Evolutionary conservation across 2,329 filamentous ascomycete species (phyloP), one percentile per base, ranked within the genome.

Genomic region (Diaporthe sp.): DNA sequence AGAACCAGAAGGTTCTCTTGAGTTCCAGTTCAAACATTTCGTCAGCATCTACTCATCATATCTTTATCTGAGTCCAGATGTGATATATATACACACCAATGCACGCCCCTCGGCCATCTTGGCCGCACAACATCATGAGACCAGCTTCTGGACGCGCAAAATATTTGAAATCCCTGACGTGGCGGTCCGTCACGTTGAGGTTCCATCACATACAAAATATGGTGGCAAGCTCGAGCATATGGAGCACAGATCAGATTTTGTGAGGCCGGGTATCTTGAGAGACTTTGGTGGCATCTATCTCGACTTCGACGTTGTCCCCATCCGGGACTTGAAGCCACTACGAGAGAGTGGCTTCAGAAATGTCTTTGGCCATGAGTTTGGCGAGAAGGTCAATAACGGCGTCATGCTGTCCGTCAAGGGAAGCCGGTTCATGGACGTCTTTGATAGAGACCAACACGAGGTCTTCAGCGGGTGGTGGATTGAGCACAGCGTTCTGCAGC

Each of bases 1-100:
- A 85, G 59, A 62, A 5, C 37, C 39, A 19, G 59, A 28, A 28
- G 59, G 59, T 4, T 15, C 37, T 31, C 25, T 62, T 8, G 59
- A 62, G 25, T 62, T 62, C 9, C 59, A 62, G 17, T 62, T 62
- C 59, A 62, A 62, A 31, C 59, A 62, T 31, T 62, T 62, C 15
- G 39, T 62, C 39, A 62, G 59, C 59, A 44, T 62, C 12, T 62
- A 62, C 22, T 62, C 59, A 22, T 62, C 59, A 46, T 44, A 62
- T 31, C 15, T 62, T n/a, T 62, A 62, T 31, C 39, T 62, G 4
- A 62, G 42, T 19, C 59, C 59, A 62, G 59, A 62, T 62, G 39
- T 62, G 39, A 62, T 62, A 44, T 62, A 62, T 8, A 22, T 62
- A 46, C 59, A 62, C 59, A 62, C 59, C 39, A 62, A 62, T 15